A percentile compares a stretch with the other conserved stretches of the same genome.
Conservation (phyloP, 805 yeast genomes). For the Candida maltosa region DNA sequence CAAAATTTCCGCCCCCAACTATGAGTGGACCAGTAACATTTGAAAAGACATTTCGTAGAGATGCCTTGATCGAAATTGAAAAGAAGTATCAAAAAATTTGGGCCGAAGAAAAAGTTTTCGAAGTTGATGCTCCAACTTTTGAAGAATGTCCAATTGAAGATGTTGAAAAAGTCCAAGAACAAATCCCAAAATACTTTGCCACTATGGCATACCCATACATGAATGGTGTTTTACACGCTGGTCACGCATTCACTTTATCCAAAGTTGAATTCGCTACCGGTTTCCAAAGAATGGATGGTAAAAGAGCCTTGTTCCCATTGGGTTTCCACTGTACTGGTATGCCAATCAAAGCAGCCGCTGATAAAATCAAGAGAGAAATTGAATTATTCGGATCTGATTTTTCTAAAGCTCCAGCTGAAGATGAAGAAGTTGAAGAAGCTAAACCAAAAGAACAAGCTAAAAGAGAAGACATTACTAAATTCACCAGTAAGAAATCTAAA, state of each 20-base stretch:
- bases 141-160: conserved; percentile 51
- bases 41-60: conserved; percentile 87
- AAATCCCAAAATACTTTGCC: conserved; percentile 82
- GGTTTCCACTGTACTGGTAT: conserved; percentile 99
- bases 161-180: conserved; percentile 67
- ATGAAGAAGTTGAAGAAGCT: conserved; percentile 41
- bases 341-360: conserved; percentile 97
- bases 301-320: conserved; percentile 86
- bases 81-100: conserved; percentile 83
- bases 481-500: conserved; percentile 88
- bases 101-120: conserved; percentile 83
- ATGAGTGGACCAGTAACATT: conserved; percentile 41
- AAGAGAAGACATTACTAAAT: conserved; percentile 82
- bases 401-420: conserved; percentile 61
- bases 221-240: conserved; percentile 98
- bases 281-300: conserved; percentile 92
- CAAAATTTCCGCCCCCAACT: conserved; percentile 2
- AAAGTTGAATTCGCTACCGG: conserved; percentile 92
- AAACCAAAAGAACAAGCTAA: conserved; percentile 12
- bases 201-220: conserved; percentile 98
- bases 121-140: conserved; percentile 80
- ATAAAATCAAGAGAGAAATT: conserved; percentile 87
- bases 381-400: conserved; percentile 87
- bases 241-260: conserved; percentile 92
- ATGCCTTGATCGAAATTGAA: conserved; percentile 84